Evolutionary conservation across 306 rosid genomes (phyloP).

Genomic region (Prunus mira): DNA sequence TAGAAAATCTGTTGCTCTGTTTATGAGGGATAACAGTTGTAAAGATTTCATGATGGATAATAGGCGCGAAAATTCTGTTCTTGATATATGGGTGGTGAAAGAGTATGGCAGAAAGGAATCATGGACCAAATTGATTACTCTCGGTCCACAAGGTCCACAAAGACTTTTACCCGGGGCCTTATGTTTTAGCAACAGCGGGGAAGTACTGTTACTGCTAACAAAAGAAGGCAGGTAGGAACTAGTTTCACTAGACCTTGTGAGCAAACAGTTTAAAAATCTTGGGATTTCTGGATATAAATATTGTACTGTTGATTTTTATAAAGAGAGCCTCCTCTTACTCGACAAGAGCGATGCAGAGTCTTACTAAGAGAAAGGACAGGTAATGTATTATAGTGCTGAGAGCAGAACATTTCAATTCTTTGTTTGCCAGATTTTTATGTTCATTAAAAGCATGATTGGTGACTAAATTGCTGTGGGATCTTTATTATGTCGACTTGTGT

Average conservation of each 20-base stretch:
- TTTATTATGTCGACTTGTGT: background rate
- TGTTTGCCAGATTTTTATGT: background rate
- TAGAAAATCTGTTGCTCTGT: background rate
- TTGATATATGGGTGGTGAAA: slow-evolving; percentile 5
- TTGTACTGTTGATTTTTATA: too few species aligned
- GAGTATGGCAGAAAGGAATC: background rate
- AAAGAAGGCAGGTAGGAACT: background rate
- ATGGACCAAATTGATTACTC: background rate
- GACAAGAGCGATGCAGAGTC: background rate
- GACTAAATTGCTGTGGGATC: background rate
- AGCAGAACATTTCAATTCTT: background rate
- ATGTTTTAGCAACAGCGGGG: background rate
- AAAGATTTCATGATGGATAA: too few species aligned
- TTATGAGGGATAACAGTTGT: background rate
- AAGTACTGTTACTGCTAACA: background rate
- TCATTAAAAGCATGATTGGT: background rate
- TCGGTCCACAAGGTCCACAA: background rate
- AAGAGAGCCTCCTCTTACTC: background rate
- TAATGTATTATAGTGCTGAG: background rate
- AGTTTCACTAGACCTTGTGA: background rate
- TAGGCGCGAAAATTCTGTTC: background rate
- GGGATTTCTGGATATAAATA: background rate
- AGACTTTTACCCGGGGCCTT: background rate
- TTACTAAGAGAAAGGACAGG: background rate
- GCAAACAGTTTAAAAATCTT: background rate